These are phyloP conservation scores for Cardiospermum halicacabum DNA, from an alignment of 345 rosid genomes.

Conservation along the genomic window DNA sequence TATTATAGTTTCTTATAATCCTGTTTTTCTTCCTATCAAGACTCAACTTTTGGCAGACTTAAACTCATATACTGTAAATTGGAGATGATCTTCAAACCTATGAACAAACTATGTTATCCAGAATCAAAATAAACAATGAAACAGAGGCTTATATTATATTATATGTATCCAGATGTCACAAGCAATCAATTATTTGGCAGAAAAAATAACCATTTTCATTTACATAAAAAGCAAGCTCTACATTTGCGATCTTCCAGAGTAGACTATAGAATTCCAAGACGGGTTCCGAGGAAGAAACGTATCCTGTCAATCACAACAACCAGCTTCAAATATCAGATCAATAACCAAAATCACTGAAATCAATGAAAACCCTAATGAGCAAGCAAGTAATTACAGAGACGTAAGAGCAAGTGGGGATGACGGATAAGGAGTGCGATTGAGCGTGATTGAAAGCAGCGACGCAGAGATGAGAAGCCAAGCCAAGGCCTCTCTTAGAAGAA, in stretches of 20 bases:
- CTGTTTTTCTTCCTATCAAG: not conserved
- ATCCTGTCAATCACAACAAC: conserved; percentile 38
- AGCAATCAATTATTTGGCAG: not conserved
- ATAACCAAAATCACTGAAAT: not conserved
- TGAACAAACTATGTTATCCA: not conserved
- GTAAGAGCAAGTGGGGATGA: conserved; percentile 82
- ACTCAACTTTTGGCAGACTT: not conserved
- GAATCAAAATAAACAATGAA: not conserved
- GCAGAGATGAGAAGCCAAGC: conserved; percentile 82
- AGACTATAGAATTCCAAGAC: conserved; percentile 46
- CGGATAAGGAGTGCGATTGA: conserved; percentile 51
- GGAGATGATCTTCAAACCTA: not conserved
- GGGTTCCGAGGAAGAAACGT: conserved; percentile 71
- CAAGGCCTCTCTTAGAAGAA: conserved; percentile 67
- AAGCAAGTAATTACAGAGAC: conserved; percentile 46
- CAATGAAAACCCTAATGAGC: not conserved
- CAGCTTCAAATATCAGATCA: not conserved
- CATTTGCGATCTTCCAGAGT: conserved; percentile 38
- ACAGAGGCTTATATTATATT: not conserved
- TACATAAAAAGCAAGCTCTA: no score
- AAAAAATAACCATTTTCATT: conserved; percentile 1
- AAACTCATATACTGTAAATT: not conserved
- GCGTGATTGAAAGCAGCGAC: conserved; percentile 75
- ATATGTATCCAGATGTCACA: not conserved
- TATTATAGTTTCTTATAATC: not conserved